A percentile compares a stretch with the other conserved stretches of the same genome.
Conservation (phyloP, 345 rosid species). For the Melastoma malabathricum region DNA sequence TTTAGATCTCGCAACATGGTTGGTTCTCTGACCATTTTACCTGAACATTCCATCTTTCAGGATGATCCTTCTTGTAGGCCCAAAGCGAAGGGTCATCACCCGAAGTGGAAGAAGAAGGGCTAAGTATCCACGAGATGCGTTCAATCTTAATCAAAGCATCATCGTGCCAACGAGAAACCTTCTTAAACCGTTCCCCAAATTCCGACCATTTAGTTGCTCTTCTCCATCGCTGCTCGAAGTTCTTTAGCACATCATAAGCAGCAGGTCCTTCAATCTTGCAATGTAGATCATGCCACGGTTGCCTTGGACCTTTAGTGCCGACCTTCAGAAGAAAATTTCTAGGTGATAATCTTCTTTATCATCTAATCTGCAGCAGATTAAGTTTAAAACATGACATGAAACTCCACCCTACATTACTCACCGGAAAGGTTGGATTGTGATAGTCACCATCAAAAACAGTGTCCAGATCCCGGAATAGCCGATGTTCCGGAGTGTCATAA, state of each 20-base stretch:
- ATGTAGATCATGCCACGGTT: conserved; percentile 90
- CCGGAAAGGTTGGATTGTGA: conserved; percentile 58
- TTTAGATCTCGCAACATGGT: neutral
- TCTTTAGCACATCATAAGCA: conserved; percentile 71
- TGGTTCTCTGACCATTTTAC: conserved; percentile 12
- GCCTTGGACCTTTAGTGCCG: conserved; percentile 58
- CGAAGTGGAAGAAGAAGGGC: conserved; percentile 33
- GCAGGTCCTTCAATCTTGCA: conserved; percentile 94
- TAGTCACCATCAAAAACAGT: conserved; percentile 36
- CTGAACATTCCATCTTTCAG: conserved; percentile 74
- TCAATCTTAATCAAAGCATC: conserved; percentile 72
- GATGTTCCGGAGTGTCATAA: conserved; percentile 61
- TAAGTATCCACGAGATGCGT: conserved; percentile 77
- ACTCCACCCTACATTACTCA: conserved; percentile 15
- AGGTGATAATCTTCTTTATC: neutral
- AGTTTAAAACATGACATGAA: too few species aligned
- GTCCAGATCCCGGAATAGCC: conserved; percentile 40
- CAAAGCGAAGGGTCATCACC: conserved; percentile 37
- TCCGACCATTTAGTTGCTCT: conserved; percentile 70
- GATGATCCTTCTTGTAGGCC: conserved; percentile 41
- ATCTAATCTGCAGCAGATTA: neutral
- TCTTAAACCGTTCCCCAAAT: conserved; percentile 45
- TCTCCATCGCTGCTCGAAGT: conserved; percentile 90
- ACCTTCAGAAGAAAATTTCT: conserved; percentile 20
- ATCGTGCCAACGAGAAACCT: conserved; percentile 61